Conservation (phyloP, 371 early-diverging fungal genomes). For the Mortierella sp. region DNA sequence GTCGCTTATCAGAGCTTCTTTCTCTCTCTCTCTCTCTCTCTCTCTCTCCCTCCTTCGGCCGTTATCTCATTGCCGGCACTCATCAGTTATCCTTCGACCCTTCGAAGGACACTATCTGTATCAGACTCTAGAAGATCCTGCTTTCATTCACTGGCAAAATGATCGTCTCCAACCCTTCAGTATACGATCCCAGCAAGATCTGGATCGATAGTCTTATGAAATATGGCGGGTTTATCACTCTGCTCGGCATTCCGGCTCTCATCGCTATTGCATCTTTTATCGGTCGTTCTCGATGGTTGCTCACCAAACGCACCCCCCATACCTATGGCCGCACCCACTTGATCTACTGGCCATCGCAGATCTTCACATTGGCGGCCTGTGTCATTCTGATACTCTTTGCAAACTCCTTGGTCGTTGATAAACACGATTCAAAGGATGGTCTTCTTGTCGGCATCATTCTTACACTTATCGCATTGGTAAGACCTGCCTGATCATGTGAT, state of each 20-base stretch:
- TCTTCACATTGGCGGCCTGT: conserved; percentile 18
- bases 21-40: no score
- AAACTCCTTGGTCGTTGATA: not conserved
- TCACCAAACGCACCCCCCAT: conserved; percentile 10
- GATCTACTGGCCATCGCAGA: conserved; percentile 50
- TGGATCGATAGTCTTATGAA: conserved; percentile 34
- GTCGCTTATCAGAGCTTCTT: no score
- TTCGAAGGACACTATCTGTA: no score
- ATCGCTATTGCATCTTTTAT: conserved; percentile 16
- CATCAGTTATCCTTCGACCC: no score
- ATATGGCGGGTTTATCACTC: conserved; percentile 27
- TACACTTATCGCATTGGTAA: conserved; percentile 26
- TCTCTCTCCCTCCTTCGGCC: no score
- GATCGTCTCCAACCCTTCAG: no score
- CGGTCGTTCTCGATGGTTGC: conserved; percentile 20
- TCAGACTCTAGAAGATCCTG: no score
- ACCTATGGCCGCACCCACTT: conserved; percentile 31
- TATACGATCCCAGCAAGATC: conserved; percentile 21
- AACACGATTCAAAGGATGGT: not conserved
- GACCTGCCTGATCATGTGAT: no score
- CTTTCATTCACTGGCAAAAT: no score
- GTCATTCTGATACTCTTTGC: conserved; percentile 3
- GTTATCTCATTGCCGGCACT: no score
- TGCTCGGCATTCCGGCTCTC: conserved; percentile 33
- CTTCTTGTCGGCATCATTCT: conserved; percentile 10